Evolutionary conservation across 306 rosid species (phyloP).

Genomic region (Sindora glabra): DNA sequence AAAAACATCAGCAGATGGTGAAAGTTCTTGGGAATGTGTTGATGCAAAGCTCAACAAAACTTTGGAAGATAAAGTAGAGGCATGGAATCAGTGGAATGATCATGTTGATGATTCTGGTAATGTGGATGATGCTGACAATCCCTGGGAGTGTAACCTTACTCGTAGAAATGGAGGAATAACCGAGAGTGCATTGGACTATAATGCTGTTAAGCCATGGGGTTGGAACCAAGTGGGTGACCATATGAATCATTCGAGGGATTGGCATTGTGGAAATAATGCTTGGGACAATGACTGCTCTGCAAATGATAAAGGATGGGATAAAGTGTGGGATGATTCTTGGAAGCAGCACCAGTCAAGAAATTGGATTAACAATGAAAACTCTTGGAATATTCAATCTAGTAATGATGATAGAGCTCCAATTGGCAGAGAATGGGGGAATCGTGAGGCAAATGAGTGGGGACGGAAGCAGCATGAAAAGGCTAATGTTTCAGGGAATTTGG

Average conservation of each 20-base stretch:
- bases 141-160: conserved; percentile 39
- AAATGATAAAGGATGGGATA: conserved; percentile 33
- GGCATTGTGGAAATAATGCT: conserved; percentile 23
- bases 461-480: conserved; percentile 32
- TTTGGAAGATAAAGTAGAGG: conserved; percentile 12
- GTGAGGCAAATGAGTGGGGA: conserved; percentile 17
- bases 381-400: conserved; percentile 25
- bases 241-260: background rate
- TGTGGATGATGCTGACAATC: conserved; percentile 24
- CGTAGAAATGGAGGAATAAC: conserved; percentile 22
- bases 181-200: conserved; percentile 35
- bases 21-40: conserved; percentile 38
- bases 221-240: conserved; percentile 20
- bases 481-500: conserved; percentile 25
- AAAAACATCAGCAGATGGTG: conserved; percentile 23
- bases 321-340: conserved; percentile 26
- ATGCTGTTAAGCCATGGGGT: conserved; percentile 22
- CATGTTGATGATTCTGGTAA: background rate
- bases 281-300: conserved; percentile 16
- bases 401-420: conserved; percentile 17
- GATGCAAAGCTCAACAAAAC: background rate
- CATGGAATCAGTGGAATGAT: conserved; percentile 26
- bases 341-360: conserved; percentile 20
- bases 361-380: conserved; percentile 13
- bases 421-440: conserved; percentile 33